Conservation (phyloP, 2,329 filamentous ascomycete species). For the Gremmenia infestans region DNA sequence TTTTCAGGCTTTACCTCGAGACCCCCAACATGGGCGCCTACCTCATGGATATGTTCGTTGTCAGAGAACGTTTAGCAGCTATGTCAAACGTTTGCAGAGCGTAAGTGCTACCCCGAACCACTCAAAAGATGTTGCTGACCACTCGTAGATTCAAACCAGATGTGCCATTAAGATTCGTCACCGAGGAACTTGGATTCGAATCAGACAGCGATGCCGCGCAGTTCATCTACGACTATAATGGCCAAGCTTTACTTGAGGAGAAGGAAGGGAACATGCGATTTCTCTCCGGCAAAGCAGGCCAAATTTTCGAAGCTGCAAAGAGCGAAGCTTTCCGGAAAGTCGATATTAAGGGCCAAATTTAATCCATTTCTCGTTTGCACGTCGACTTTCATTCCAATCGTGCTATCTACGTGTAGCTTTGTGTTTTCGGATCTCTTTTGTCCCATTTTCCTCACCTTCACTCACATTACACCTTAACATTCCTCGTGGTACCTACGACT, state of each 20-base stretch:
- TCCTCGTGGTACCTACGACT: constrained; percentile 11
- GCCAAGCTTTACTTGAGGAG: constrained; percentile 71
- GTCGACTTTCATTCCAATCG: constrained; percentile 7
- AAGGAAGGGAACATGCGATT: constrained; percentile 69
- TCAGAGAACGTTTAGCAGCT: constrained; percentile 84
- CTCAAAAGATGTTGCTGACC: constrained; percentile 40
- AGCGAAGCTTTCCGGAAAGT: constrained; percentile 74
- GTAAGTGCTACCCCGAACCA: constrained; percentile 52
- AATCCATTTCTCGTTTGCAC: constrained; percentile 17
- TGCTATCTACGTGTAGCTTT: constrained; percentile 19
- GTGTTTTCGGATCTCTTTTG: constrained; percentile 15
- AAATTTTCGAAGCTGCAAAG: constrained; percentile 69
- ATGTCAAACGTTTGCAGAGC: constrained; percentile 90
- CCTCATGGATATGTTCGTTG: constrained; percentile 98
- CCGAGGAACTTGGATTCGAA: constrained; percentile 93
- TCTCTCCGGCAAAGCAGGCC: constrained; percentile 66
- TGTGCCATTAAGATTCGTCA: constrained; percentile 84
- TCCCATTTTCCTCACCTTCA: constrained; percentile 13
- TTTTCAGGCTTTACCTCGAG: constrained; percentile 93
- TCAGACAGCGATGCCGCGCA: constrained; percentile 85
- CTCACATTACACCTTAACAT: constrained; percentile 10
- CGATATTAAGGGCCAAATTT: constrained; percentile 98
- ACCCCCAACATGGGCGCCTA: constrained; percentile 97
- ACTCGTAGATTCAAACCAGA: constrained; percentile 78
- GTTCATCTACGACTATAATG: constrained; percentile 79